Percentiles rank a stretch among this genome's conserved stretches.
Evolutionary conservation across 768 basidiomycete genomes (phyloP).

Genomic region (Russula abietina): DNA sequence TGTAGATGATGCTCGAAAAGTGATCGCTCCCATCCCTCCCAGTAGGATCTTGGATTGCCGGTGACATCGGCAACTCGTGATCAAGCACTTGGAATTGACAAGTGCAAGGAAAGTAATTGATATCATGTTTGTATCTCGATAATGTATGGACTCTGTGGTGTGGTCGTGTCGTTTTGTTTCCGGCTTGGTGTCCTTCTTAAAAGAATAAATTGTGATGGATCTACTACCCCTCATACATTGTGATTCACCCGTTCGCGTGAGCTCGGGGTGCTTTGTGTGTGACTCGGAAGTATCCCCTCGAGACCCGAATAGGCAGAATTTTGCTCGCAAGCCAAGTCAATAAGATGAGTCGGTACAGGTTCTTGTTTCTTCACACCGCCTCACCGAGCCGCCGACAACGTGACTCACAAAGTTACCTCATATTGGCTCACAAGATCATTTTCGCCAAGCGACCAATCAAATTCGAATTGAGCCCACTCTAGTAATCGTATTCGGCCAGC

Average conservation of each 20-base stretch:
- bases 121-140: slow-evolving; percentile 21
- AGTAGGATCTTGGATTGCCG: neutral
- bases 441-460: too few species aligned
- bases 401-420: too few species aligned
- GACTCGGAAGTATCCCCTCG: neutral
- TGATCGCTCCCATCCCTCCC: slow-evolving; percentile 30
- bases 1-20: slow-evolving; percentile 71
- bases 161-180: neutral
- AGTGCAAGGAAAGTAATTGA: slow-evolving; percentile 3
- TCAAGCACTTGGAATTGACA: neutral
- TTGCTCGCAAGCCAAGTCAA: too few species aligned
- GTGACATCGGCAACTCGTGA: too few species aligned
- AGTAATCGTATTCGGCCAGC: too few species aligned
- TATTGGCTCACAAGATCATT: too few species aligned
- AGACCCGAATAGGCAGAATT: too few species aligned
- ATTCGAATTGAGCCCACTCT: too few species aligned
- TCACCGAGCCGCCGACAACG: too few species aligned
- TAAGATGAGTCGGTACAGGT: too few species aligned
- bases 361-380: too few species aligned
- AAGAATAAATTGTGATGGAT: neutral
- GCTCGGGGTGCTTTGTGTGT: neutral
- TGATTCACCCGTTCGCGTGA: neutral
- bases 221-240: neutral
- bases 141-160: slow-evolving; percentile 6
- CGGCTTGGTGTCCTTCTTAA: neutral